Conservation (phyloP, 306 rosid genomes). For the Ziziphus jujuba region DNA sequence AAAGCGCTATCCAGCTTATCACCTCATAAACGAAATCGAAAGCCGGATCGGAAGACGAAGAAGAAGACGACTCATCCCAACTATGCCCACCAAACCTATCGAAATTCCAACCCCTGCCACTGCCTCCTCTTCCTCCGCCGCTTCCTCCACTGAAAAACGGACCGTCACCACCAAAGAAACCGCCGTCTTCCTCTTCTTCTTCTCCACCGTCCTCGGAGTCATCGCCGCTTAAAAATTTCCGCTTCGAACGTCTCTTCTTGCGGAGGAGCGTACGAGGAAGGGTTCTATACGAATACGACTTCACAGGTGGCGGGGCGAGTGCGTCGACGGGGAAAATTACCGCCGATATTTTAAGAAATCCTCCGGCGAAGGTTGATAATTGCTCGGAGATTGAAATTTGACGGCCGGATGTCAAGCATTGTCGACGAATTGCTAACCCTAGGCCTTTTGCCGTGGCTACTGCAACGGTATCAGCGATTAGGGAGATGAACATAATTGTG, state of each 20-base stretch:
- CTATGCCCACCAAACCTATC: slow-evolving; percentile 59
- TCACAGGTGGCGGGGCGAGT: slow-evolving; percentile 72
- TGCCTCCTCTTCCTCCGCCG: slow-evolving; percentile 43
- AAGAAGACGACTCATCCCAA: slow-evolving; percentile 67
- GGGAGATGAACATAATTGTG: slow-evolving; percentile 45
- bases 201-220: slow-evolving; percentile 33
- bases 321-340: slow-evolving; percentile 56
- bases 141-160: slow-evolving; percentile 38
- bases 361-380: slow-evolving; percentile 27
- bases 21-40: slow-evolving; percentile 83
- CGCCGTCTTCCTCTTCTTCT: slow-evolving; percentile 41
- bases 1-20: slow-evolving; percentile 77
- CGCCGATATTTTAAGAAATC: slow-evolving; percentile 60
- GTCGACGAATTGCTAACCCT: slow-evolving; percentile 54
- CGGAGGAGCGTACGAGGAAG: slow-evolving; percentile 55
- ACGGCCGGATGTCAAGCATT: slow-evolving; percentile 23
- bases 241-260: slow-evolving; percentile 60
- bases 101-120: slow-evolving; percentile 75
- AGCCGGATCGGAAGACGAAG: slow-evolving; percentile 69
- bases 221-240: slow-evolving; percentile 46
- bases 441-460: slow-evolving; percentile 45
- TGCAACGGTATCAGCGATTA: slow-evolving; percentile 49
- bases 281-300: slow-evolving; percentile 34
- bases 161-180: slow-evolving; percentile 51
- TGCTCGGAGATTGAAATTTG: slow-evolving; percentile 27